Evolutionary conservation across 2,329 filamentous ascomycete species (phyloP).

Genomic region (Ascochyta pisi): DNA sequence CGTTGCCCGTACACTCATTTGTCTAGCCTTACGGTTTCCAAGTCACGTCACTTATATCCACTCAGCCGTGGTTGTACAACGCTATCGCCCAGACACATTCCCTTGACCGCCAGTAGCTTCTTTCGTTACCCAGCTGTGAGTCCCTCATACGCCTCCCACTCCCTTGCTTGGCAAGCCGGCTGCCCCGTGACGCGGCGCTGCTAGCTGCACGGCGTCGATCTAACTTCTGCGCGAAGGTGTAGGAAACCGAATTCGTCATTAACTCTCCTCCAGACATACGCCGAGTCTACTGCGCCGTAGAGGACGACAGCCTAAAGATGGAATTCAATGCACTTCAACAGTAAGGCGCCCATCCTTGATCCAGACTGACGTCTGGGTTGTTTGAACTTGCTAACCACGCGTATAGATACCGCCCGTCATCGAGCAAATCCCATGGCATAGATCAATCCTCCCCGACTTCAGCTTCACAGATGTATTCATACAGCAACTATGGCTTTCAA

Average conservation of each 20-base stretch:
- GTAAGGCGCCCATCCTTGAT: conserved; percentile 35
- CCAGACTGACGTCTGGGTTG: conserved; percentile 3
- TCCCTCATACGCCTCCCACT: conserved; percentile 25
- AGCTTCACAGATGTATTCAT: conserved; percentile 46
- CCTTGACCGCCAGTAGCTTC: conserved; percentile 23
- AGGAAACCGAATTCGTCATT: conserved; percentile 33
- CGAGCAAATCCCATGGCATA: conserved; percentile 45
- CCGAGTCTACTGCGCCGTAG: conserved; percentile 34
- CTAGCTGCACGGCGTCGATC: conserved; percentile 31
- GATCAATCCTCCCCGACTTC: conserved; percentile 39
- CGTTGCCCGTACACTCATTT: conserved; percentile 51
- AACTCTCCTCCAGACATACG: conserved; percentile 32
- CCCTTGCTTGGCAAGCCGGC: conserved; percentile 34
- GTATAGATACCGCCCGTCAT: conserved; percentile 47
- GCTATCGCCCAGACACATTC: conserved; percentile 47
- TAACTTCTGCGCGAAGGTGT: conserved; percentile 24
- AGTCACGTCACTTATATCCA: conserved; percentile 29
- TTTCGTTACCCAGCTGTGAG: conserved; percentile 31
- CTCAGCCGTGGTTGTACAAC: conserved; percentile 41
- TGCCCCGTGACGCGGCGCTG: conserved; percentile 27
- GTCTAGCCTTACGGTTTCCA: conserved; percentile 31
- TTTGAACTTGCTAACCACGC: conserved; percentile 28
- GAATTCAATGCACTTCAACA: conserved; percentile 53
- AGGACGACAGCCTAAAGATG: conserved; percentile 45
- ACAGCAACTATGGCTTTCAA: conserved; percentile 36